These are phyloP conservation scores for Auricularia auricula-judae DNA, from an alignment of 768 basidiomycete species.

Conservation along the genomic window DNA sequence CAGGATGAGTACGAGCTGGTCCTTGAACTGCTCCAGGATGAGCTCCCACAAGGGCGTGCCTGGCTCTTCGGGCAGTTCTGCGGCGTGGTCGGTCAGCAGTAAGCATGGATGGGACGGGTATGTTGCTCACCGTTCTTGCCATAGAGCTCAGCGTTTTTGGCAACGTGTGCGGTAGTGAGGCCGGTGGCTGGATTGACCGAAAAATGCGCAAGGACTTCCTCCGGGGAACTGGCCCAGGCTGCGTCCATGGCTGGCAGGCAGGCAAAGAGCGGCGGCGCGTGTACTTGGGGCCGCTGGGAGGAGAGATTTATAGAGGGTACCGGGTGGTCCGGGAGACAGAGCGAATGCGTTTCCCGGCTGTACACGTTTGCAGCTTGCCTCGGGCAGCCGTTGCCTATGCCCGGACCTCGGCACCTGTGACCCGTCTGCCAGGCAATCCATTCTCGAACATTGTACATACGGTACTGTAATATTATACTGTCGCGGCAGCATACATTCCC, in stretches of 20 bases:
- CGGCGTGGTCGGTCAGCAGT: conserved; percentile 6
- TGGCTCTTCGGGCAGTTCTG: conserved; percentile 89
- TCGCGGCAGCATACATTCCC: too few relatives aligned
- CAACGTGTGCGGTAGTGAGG: conserved; percentile 53
- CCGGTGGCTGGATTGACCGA: conserved; percentile 52
- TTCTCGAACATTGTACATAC: too few relatives aligned
- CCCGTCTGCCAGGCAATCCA: too few relatives aligned
- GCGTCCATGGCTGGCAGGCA: conserved; percentile 40
- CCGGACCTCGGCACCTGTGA: neutral
- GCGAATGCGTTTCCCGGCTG: neutral
- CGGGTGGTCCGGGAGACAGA: neutral
- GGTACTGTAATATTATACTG: too few relatives aligned
- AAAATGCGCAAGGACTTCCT: conserved; percentile 65
- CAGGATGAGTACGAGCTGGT: conserved; percentile 94
- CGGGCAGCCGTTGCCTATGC: neutral
- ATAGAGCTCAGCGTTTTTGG: conserved; percentile 65
- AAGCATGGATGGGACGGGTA: neutral
- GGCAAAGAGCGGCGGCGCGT: conserved; percentile 9
- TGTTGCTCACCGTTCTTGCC: conserved; percentile 66
- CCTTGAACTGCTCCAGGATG: conserved; percentile 98
- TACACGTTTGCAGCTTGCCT: neutral
- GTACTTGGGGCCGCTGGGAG: neutral
- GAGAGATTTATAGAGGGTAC: conserved; percentile 2
- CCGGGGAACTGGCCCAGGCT: conserved; percentile 68
- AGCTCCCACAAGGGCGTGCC: conserved; percentile 88